Evolutionary conservation across 2,329 filamentous ascomycete genomes (phyloP).

Genomic region (Pestalotiopsis sp.): DNA sequence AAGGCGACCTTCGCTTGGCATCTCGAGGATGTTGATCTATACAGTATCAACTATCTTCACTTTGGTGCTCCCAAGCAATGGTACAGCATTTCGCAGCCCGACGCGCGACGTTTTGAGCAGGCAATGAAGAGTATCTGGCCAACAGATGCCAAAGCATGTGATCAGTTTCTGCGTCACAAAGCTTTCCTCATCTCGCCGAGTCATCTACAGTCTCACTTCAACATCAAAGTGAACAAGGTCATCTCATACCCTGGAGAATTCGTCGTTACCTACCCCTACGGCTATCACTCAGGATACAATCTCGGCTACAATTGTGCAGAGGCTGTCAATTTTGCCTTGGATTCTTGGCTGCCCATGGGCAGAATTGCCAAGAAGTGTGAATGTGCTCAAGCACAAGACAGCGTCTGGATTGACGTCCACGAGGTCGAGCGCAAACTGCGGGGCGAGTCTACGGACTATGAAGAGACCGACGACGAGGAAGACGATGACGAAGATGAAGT

Average conservation of each 20-base stretch:
- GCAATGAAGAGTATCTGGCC: slow-evolving; percentile 97
- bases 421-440: slow-evolving; percentile 94
- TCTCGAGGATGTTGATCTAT: slow-evolving; percentile 95
- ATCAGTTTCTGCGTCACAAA: slow-evolving; percentile 96
- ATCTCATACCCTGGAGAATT: slow-evolving; percentile 97
- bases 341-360: slow-evolving; percentile 93
- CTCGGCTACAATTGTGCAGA: slow-evolving; percentile 98
- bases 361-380: slow-evolving; percentile 96
- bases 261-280: slow-evolving; percentile 97
- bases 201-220: slow-evolving; percentile 82
- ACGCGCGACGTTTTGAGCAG: slow-evolving; percentile 88
- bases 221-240: slow-evolving; percentile 94
- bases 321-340: slow-evolving; percentile 96
- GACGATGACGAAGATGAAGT: slow-evolving; percentile 68
- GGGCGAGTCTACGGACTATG: slow-evolving; percentile 84
- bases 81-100: slow-evolving; percentile 98
- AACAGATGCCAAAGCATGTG: slow-evolving; percentile 90
- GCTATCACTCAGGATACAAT: slow-evolving; percentile 98
- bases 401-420: slow-evolving; percentile 96
- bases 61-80: slow-evolving; percentile 99
- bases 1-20: slow-evolving; percentile 99
- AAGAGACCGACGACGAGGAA: slow-evolving; percentile 74
- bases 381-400: slow-evolving; percentile 92
- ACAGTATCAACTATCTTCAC: slow-evolving; percentile 99
- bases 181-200: slow-evolving; percentile 95